These are phyloP conservation scores for Stephania cephalantha DNA, from an alignment of 164 flowering plant species.

Conservation along the genomic window DNA sequence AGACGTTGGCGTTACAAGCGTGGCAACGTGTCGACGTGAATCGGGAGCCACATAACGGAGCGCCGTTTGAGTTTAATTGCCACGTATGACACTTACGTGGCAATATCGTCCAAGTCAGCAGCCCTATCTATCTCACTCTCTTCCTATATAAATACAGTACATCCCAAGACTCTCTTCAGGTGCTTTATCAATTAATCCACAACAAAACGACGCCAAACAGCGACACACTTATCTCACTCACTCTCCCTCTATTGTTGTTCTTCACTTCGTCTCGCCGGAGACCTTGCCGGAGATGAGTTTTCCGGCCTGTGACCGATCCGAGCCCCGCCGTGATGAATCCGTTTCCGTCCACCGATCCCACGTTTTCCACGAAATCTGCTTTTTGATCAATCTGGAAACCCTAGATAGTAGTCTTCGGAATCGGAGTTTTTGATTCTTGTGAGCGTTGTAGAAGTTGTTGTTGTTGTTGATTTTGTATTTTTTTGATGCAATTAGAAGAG, in stretches of 20 bases:
- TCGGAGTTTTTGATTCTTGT: slow-evolving; percentile 5
- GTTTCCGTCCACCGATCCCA: slow-evolving; percentile 45
- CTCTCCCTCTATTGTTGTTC: neutral
- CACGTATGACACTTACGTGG: slow-evolving; percentile 14
- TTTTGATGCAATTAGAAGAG: slow-evolving; percentile 2
- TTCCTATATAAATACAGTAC: slow-evolving; percentile 12
- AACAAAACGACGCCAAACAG: neutral
- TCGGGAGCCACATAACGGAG: slow-evolving; percentile 7
- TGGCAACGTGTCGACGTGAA: slow-evolving; percentile 5
- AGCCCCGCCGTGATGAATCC: slow-evolving; percentile 20
- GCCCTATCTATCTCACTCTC: neutral
- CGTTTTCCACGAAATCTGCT: slow-evolving; percentile 44
- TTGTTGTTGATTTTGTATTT: slow-evolving; percentile 13
- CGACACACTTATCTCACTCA: neutral
- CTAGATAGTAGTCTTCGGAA: slow-evolving; percentile 1
- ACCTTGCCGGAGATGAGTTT: slow-evolving; percentile 40
- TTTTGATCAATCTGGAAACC: slow-evolving; percentile 3
- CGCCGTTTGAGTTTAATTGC: slow-evolving; percentile 1
- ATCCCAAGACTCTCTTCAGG: neutral
- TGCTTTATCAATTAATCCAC: slow-evolving; percentile 5
- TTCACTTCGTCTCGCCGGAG: neutral
- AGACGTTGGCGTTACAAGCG: neutral
- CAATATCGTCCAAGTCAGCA: slow-evolving; percentile 22
- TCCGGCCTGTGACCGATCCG: slow-evolving; percentile 27
- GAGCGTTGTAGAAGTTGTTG: slow-evolving; percentile 9